Percentiles rank a stretch among this genome's conserved stretches.
Conservation (phyloP, 73 alveolate species). For the Symbiodinium pilosum region DNA sequence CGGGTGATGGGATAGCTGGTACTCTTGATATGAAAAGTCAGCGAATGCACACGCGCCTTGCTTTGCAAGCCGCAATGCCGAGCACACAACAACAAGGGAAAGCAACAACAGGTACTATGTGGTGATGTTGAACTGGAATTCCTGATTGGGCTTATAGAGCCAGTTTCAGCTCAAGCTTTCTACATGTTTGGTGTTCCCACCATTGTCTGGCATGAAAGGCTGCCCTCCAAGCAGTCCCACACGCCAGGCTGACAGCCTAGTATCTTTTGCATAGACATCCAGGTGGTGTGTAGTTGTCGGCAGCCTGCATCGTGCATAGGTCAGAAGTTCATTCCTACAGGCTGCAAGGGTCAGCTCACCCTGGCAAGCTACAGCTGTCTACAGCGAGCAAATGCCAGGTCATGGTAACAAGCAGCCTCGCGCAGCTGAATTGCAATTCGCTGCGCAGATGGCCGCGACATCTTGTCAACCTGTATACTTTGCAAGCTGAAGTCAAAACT, state of each 20-base stretch:
- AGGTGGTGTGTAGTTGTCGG: background rate
- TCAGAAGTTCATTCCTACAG: too few species aligned
- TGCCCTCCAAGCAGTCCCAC: background rate
- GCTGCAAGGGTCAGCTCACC: background rate
- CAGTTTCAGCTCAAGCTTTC: background rate
- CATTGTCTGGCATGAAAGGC: background rate
- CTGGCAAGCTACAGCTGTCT: background rate
- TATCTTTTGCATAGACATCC: background rate
- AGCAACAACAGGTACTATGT: too few species aligned
- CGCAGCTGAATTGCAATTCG: background rate
- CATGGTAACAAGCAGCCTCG: background rate
- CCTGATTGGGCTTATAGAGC: background rate
- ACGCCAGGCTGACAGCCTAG: background rate
- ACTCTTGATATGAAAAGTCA: too few species aligned
- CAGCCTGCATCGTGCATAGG: background rate
- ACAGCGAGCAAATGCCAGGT: background rate
- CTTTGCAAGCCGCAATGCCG: too few species aligned
- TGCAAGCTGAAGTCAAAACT: background rate
- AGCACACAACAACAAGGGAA: too few species aligned
- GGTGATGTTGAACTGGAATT: too few species aligned
- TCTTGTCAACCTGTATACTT: background rate
- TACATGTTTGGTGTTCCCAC: background rate
- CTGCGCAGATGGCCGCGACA: background rate
- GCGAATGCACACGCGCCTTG: too few species aligned
- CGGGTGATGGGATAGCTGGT: background rate